These are phyloP conservation scores for Withania somnifera DNA, from an alignment of 305 asterid genomes.

Conservation along the genomic window DNA sequence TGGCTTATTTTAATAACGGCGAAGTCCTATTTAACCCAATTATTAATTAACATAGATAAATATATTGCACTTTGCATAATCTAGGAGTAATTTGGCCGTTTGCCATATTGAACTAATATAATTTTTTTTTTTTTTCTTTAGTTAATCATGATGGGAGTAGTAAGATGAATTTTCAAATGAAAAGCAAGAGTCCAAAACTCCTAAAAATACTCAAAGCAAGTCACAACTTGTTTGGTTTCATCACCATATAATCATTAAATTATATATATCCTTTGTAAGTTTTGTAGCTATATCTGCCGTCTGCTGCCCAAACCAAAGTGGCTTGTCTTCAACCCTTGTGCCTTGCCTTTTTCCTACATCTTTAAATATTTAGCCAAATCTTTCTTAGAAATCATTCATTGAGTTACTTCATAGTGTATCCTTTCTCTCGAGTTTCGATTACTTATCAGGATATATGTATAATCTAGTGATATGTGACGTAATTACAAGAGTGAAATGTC, in stretches of 20 bases:
- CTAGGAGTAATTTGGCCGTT: neutral
- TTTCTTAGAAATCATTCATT: neutral
- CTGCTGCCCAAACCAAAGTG: conserved; percentile 2
- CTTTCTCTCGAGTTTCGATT: neutral
- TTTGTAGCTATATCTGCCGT: neutral
- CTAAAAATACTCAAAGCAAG: neutral
- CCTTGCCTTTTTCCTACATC: neutral
- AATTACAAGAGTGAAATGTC: neutral
- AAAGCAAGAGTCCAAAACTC: neutral
- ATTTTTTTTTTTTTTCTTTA: no score
- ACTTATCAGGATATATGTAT: neutral
- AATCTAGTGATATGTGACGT: neutral
- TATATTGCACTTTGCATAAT: neutral
- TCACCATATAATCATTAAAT: neutral
- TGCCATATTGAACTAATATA: neutral
- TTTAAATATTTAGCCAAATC: neutral
- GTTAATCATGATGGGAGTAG: neutral
- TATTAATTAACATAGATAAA: neutral
- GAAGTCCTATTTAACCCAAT: neutral
- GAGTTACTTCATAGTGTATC: no score
- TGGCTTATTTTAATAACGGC: neutral
- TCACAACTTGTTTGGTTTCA: neutral
- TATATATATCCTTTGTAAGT: neutral
- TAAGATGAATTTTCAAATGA: neutral
- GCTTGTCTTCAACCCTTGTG: neutral